phyloP scores from a whole-genome alignment of 78 protist genomes.

The Dictyostelium intermedium region DNA sequence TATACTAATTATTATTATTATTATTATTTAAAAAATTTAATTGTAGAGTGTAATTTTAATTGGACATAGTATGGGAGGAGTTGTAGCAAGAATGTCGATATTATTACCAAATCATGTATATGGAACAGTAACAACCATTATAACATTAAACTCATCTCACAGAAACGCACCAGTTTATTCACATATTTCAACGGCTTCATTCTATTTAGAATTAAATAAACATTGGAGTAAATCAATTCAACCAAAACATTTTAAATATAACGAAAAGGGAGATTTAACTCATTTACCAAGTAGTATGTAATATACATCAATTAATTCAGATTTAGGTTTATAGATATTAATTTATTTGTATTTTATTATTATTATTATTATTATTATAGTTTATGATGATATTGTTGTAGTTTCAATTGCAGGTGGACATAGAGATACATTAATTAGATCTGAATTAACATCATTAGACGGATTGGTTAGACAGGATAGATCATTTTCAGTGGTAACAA shows the following conservation, averaged over 20 bases:
- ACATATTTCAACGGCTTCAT: constrained; percentile 31
- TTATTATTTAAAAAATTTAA: not conserved
- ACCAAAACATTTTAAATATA: constrained; percentile 43
- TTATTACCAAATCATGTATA: constrained; percentile 61
- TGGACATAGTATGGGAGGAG: constrained; percentile 84
- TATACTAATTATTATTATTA: not conserved
- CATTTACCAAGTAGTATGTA: constrained; percentile 39
- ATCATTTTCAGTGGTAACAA: constrained; percentile 60
- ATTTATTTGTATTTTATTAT: not conserved
- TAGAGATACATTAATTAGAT: constrained; percentile 77
- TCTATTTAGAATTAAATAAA: constrained; percentile 50
- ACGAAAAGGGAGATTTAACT: constrained; percentile 46
- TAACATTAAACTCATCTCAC: constrained; percentile 76
- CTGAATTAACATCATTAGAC: constrained; percentile 65
- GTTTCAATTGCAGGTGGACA: constrained; percentile 81
- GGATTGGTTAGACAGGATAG: constrained; percentile 39
- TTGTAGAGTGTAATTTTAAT: constrained; percentile 58
- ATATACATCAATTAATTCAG: too few species aligned
- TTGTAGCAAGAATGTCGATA: constrained; percentile 72
- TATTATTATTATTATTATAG: not conserved
- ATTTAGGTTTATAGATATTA: too few species aligned
- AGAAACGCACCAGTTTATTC: constrained; percentile 76
- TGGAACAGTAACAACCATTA: constrained; percentile 75
- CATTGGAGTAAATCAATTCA: constrained; percentile 73
- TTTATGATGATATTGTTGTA: constrained; percentile 49